Evolutionary conservation across 2,329 filamentous ascomycete species (phyloP), one percentile per base, ranked within the genome.

Genomic region (Aspergillus piperis): DNA sequence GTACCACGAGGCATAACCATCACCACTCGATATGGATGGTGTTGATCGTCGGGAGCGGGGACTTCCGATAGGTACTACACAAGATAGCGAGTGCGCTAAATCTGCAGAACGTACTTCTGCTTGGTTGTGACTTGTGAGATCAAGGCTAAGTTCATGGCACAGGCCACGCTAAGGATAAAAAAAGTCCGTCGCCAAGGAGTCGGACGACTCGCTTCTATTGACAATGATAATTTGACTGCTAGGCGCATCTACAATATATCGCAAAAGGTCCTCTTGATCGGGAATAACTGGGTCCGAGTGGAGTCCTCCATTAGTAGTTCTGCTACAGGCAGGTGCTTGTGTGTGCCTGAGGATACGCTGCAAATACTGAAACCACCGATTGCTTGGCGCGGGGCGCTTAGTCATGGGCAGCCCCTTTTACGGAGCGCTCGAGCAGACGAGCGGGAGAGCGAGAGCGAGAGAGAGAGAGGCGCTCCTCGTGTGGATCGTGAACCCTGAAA

Each of bases 391-490:
- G 63, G 62, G 57, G 11, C 30, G 66, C 64, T 75, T 69, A 75
- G 67, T 76, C 73, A 73, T 63, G 67, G 47, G 10, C 62, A 74
- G 67, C 73, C 73, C 73, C 73, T 75, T 76, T 76, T 76, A 70
- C 71, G 62, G 61, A 65, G 61, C 59, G 36, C 55, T 52, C 42
- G 50, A 59, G 27, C 49, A 47, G 39, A 23, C 15, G 51, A 48
- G 51, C 54, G 52, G 25, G n/a, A 39, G 42, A 42, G 52, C 55
- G 49, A 7, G 19, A 52, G 50, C 47, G 47, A 30, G 41, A 55
- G 48, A 39, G 48, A 30, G 41, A 56, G 48, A 39, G 48, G 48
- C 52, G 52, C 41, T 56, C 57, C 57, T 62, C 59, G 55, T 68
- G 66, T 66, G 66, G 66, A 67, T 66, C 64, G 57, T 61, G 48